Evolutionary conservation across 768 basidiomycete genomes (phyloP), one percentile per base, ranked within the genome.

Genomic region (Rossbeevera mucosa): DNA sequence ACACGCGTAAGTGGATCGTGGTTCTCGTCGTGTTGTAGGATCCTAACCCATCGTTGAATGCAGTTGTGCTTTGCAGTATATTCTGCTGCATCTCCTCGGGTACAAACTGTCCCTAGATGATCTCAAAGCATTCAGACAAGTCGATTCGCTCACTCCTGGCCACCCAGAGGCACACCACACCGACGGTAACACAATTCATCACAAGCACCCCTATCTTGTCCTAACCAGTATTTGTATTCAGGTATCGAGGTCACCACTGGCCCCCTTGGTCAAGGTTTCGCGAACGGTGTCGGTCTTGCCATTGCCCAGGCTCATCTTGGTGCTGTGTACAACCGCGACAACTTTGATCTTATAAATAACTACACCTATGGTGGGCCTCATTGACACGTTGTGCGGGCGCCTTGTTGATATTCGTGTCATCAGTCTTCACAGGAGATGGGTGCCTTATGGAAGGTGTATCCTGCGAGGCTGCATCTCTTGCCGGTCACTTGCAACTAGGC

Each of bases 391-490:
- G 47, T 47, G 31, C 18, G 41, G 29, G 20, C 46, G n/a, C 26
- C 9, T 46, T 29, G 48, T 51, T 48, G 46, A 53, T 47, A 20
- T 44, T 53, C 7, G 49, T 45, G 47, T 18, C 55, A 22, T 47
- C 11, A 91, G 91, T 88, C 47, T 95, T 96, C 76, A 79, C 82
- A 54, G 94, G 94, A 63, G 94, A 97, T 72, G 94, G 94, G 43
- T 97, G 94, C 74, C 78, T 97, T 49, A 94, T 94, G 88, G 94
- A 97, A 72, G 94, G 94, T 77, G 85, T 97, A 59, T 80, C 93
- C n/a, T 80, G 81, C 57, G 94, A 97, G 70, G 92, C 94, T 36
- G 87, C 88, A 54, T 91, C 88, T 63, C 80, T 96, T 57, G 94
- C 92, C 55, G 94, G 94, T 56, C 94, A 97, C 73, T 79, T 96